Conservation (phyloP, 805 yeast genomes). For the Zygoascus ofunaensis region DNA sequence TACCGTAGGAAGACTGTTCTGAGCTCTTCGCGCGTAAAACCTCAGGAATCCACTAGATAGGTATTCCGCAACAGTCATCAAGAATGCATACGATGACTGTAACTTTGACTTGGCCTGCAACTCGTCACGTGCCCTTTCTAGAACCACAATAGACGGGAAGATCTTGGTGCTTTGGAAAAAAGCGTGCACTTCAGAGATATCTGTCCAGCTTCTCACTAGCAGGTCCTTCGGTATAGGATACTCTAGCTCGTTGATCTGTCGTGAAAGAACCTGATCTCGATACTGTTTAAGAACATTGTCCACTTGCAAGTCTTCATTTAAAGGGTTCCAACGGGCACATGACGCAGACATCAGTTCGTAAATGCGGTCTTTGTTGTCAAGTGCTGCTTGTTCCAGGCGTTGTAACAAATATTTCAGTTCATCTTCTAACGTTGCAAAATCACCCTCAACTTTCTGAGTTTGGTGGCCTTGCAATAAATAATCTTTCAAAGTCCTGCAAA, state of each 20-base stretch:
- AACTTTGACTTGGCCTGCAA: neutral
- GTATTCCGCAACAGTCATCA: neutral
- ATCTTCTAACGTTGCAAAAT: too few relatives aligned
- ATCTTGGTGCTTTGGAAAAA: slow-evolving; percentile 1
- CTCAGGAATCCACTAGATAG: neutral
- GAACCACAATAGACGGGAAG: neutral
- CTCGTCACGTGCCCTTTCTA: neutral
- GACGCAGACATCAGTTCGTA: neutral
- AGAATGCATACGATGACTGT: neutral
- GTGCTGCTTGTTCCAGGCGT: neutral
- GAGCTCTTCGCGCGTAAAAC: neutral
- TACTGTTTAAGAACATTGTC: neutral
- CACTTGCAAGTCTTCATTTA: neutral
- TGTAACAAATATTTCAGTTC: neutral
- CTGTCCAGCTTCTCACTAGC: neutral
- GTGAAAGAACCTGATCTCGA: neutral
- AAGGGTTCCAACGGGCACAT: slow-evolving; percentile 1
- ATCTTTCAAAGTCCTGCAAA: too few relatives aligned
- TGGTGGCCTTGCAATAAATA: too few relatives aligned
- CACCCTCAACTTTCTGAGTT: too few relatives aligned
- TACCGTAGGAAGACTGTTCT: neutral
- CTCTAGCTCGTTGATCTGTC: neutral
- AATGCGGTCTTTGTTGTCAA: neutral
- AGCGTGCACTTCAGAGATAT: neutral
- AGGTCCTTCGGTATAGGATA: neutral